A percentile compares a stretch with the other conserved stretches of the same genome.
These are phyloP conservation scores for Phlyctochytrium arcticum DNA, from an alignment of 192 early-diverging fungal species.

Conservation along the genomic window DNA sequence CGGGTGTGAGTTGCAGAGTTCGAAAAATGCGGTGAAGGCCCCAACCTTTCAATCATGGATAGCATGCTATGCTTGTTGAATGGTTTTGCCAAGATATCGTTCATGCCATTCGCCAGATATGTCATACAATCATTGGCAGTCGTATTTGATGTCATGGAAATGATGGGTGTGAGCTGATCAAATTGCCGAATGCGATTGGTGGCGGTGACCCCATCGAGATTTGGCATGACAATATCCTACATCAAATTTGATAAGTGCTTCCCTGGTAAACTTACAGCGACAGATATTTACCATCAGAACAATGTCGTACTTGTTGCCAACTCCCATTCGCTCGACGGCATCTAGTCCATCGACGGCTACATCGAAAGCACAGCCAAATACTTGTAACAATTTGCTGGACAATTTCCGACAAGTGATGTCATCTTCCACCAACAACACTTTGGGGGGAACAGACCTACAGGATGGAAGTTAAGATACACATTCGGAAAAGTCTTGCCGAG, in stretches of 20 bases:
- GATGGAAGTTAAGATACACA: background rate
- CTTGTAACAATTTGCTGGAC: slow-evolving; percentile 47
- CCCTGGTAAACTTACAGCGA: background rate
- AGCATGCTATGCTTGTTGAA: slow-evolving; percentile 41
- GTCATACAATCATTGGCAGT: slow-evolving; percentile 60
- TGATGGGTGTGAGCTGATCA: slow-evolving; percentile 66
- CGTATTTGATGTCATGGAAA: slow-evolving; percentile 72
- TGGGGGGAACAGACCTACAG: slow-evolving; percentile 8
- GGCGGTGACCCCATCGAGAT: slow-evolving; percentile 64
- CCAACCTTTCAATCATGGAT: slow-evolving; percentile 24
- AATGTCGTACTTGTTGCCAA: slow-evolving; percentile 65
- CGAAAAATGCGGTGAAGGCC: too few species aligned
- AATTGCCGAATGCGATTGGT: slow-evolving; percentile 69
- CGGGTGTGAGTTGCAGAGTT: background rate
- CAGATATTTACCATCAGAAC: slow-evolving; percentile 55
- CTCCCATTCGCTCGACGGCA: slow-evolving; percentile 57
- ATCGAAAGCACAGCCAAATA: slow-evolving; percentile 68
- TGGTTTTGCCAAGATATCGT: slow-evolving; percentile 69
- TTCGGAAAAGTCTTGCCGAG: background rate
- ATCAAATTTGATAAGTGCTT: background rate
- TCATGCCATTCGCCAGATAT: slow-evolving; percentile 70
- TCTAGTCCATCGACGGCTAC: slow-evolving; percentile 65
- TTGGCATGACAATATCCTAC: slow-evolving; percentile 68
- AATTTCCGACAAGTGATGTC: slow-evolving; percentile 43
- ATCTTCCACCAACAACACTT: slow-evolving; percentile 68